These are phyloP conservation scores for Penicillium maclennaniae DNA, from an alignment of 495 filamentous ascomycete genomes.

Conservation along the genomic window DNA sequence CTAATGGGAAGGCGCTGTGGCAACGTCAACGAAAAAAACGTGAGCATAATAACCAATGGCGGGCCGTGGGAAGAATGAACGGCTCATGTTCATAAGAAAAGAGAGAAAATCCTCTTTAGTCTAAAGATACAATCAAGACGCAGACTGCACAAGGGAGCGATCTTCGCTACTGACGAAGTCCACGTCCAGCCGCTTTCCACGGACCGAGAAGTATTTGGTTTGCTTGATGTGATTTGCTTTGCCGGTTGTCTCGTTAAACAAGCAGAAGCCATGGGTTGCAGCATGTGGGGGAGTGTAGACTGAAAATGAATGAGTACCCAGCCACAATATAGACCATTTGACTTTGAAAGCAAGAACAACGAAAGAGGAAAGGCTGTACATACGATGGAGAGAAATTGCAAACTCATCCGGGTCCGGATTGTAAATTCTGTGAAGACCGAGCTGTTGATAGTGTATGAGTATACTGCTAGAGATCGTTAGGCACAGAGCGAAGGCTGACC, in stretches of 20 bases:
- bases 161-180: not conserved
- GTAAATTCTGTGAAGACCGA: constrained; percentile 78
- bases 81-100: not conserved
- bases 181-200: constrained; percentile 23
- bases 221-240: constrained; percentile 65
- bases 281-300: constrained; percentile 92
- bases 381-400: constrained; percentile 82
- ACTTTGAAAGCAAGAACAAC: not conserved
- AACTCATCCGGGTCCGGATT: constrained; percentile 67
- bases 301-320: constrained; percentile 23
- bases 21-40: too few species aligned
- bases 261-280: constrained; percentile 65
- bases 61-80: too few species aligned
- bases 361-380: constrained; percentile 25
- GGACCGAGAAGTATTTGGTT: constrained; percentile 55
- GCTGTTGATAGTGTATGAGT: constrained; percentile 29
- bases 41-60: too few species aligned
- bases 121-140: not conserved
- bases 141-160: not conserved
- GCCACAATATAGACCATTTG: not conserved
- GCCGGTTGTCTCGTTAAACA: constrained; percentile 70
- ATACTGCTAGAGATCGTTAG: not conserved
- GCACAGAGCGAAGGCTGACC: constrained; percentile 25
- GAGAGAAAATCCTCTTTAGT: not conserved
- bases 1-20: too few species aligned